Evolutionary conservation across 805 yeast species (phyloP).

Genomic region (Schwanniomyces vanrijiae): DNA sequence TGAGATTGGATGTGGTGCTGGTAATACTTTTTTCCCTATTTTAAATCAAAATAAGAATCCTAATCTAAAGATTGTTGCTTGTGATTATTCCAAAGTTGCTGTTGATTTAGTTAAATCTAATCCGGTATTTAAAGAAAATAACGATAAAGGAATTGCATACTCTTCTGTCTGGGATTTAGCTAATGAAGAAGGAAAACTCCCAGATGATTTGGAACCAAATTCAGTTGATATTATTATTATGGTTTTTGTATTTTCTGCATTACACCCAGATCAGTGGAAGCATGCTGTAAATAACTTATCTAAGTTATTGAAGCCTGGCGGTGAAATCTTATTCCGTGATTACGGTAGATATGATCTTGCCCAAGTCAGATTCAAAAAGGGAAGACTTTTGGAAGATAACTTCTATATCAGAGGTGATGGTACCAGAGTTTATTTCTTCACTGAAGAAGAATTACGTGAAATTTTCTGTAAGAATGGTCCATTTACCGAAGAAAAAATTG

Average conservation of each 20-base stretch:
- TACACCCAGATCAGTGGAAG: conserved; percentile 89
- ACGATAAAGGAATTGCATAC: conserved; percentile 51
- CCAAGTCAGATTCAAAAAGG: conserved; percentile 88
- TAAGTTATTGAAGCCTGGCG: conserved; percentile 87
- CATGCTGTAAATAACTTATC: conserved; percentile 71
- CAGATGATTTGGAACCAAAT: conserved; percentile 78
- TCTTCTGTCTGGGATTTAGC: conserved; percentile 97
- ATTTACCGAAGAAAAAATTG: conserved; percentile 74
- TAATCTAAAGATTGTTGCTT: conserved; percentile 72
- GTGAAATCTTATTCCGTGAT: conserved; percentile 84
- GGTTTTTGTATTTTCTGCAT: conserved; percentile 92
- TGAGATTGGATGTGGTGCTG: conserved; percentile 98
- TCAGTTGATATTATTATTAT: conserved; percentile 91
- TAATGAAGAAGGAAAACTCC: conserved; percentile 67
- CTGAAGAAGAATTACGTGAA: conserved; percentile 82
- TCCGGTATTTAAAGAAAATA: conserved; percentile 56
- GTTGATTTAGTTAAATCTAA: conserved; percentile 77
- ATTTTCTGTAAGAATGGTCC: conserved; percentile 54
- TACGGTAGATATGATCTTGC: conserved; percentile 96
- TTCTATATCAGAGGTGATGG: conserved; percentile 98
- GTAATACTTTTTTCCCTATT: conserved; percentile 93
- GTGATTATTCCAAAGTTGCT: conserved; percentile 88
- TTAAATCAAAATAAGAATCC: conserved; percentile 79
- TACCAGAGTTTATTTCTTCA: conserved; percentile 94
- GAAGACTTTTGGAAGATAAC: conserved; percentile 83